These are phyloP conservation scores for Dovyalis caffra DNA, from an alignment of 345 rosid species.

Conservation along the genomic window DNA sequence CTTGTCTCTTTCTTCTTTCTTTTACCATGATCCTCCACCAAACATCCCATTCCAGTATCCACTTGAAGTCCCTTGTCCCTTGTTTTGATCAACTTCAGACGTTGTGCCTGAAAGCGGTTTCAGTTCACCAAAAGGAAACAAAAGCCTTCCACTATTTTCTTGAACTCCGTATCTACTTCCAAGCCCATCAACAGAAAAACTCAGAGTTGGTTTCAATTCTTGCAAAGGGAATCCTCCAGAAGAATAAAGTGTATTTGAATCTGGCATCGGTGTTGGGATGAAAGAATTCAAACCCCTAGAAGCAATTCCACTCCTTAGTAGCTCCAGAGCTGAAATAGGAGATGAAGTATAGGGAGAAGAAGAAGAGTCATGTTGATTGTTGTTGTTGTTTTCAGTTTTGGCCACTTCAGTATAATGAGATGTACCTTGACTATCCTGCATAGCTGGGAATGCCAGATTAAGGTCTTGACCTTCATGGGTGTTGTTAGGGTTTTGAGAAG, in stretches of 20 bases:
- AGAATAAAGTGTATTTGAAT: constrained; percentile 33
- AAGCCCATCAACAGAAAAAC: constrained; percentile 45
- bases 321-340: constrained; percentile 43
- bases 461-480: constrained; percentile 43
- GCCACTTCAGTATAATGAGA: constrained; percentile 27
- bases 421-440: constrained; percentile 33
- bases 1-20: neutral
- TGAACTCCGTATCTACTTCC: constrained; percentile 35
- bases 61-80: constrained; percentile 33
- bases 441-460: constrained; percentile 40
- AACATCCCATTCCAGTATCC: constrained; percentile 35
- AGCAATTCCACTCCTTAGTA: constrained; percentile 42
- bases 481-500: constrained; percentile 39
- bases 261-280: constrained; percentile 35
- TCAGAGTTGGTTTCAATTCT: constrained; percentile 46
- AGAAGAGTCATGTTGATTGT: constrained; percentile 13
- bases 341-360: constrained; percentile 23
- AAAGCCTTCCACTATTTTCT: constrained; percentile 42
- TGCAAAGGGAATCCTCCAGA: constrained; percentile 43
- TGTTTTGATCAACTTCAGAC: constrained; percentile 38
- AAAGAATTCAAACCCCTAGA: constrained; percentile 38
- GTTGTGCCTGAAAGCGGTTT: constrained; percentile 31
- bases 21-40: constrained; percentile 34
- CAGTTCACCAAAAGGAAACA: constrained; percentile 47
- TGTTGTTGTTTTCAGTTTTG: constrained; percentile 19